phyloP scores from a whole-genome alignment of 2,329 filamentous ascomycete genomes.

The Hymenoscyphus fraxineus region DNA sequence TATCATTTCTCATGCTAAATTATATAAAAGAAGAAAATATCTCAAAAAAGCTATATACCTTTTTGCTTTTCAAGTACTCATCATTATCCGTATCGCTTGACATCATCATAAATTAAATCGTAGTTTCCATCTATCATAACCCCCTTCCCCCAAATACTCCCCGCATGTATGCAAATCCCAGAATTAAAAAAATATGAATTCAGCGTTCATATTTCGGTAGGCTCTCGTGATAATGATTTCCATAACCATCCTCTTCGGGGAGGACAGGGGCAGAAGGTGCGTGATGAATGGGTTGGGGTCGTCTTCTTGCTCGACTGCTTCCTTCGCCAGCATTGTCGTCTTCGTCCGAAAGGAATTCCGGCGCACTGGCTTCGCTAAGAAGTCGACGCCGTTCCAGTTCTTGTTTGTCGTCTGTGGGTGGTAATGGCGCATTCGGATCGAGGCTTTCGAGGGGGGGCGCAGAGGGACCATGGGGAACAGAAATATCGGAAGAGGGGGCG shows the following conservation, averaged over 20 bases:
- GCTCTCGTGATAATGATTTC: constrained; percentile 24
- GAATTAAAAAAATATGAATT: constrained; percentile 7
- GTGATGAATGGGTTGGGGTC: neutral
- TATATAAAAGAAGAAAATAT: neutral
- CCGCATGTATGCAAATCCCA: neutral
- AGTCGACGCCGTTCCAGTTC: constrained; percentile 59
- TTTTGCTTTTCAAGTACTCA: neutral
- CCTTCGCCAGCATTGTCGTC: constrained; percentile 33
- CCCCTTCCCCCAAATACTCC: neutral
- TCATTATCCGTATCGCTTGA: neutral
- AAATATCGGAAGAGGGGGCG: constrained; percentile 12
- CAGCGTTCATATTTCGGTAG: constrained; percentile 34
- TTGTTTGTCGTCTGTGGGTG: constrained; percentile 62
- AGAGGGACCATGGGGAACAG: constrained; percentile 15
- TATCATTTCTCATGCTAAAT: constrained; percentile 3
- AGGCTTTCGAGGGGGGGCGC: constrained; percentile 27
- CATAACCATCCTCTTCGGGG: constrained; percentile 52
- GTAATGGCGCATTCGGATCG: constrained; percentile 20
- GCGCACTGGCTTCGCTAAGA: constrained; percentile 50
- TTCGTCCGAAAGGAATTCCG: constrained; percentile 50
- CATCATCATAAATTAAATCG: neutral
- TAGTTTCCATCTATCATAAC: neutral
- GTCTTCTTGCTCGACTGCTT: constrained; percentile 19
- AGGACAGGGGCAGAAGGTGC: constrained; percentile 57
- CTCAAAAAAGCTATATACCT: neutral